Percentiles rank a stretch among this genome's conserved stretches.
These are phyloP conservation scores for Fraxinus dipetala DNA, from an alignment of 305 asterid genomes.

Conservation along the genomic window DNA sequence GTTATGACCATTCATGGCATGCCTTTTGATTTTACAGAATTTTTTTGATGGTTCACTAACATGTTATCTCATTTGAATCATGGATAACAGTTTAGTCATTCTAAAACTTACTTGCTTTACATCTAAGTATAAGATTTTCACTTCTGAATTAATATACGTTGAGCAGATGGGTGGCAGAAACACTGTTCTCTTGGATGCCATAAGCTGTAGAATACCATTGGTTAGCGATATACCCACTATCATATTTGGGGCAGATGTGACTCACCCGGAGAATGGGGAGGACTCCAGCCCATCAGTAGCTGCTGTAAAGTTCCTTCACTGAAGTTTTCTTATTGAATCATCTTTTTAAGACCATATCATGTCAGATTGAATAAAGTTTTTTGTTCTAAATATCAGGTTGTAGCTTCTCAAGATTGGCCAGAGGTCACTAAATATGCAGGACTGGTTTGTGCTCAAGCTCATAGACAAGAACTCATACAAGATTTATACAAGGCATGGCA, in stretches of 20 bases:
- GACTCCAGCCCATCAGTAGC: conserved; percentile 98
- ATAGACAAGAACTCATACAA: conserved; percentile 91
- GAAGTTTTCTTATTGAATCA: not conserved
- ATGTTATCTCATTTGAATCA: not conserved
- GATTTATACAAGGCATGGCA: conserved; percentile 97
- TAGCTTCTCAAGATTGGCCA: conserved; percentile 99
- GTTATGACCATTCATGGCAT: not conserved
- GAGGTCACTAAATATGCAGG: conserved; percentile 98
- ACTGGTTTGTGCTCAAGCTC: conserved; percentile 97
- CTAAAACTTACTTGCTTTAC: not conserved
- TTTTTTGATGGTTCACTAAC: not conserved
- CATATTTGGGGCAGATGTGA: conserved; percentile 98
- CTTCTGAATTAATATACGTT: not conserved
- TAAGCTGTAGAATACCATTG: conserved; percentile 92
- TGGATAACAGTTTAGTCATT: not conserved
- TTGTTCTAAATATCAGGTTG: conserved; percentile 53
- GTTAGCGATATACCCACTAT: conserved; percentile 97
- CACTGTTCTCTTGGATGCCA: conserved; percentile 87
- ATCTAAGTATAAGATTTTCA: not conserved
- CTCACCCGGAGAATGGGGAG: conserved; percentile 98
- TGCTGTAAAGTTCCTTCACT: conserved; percentile 54
- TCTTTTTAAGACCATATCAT: not conserved
- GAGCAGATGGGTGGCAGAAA: conserved; percentile 98
- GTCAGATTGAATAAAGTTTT: conserved; percentile 13
- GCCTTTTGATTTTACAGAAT: not conserved